Percentiles rank a stretch among this genome's conserved stretches.
Evolutionary conservation across 495 filamentous ascomycete genomes (phyloP).

Genomic region (Penicillium goetzii): DNA sequence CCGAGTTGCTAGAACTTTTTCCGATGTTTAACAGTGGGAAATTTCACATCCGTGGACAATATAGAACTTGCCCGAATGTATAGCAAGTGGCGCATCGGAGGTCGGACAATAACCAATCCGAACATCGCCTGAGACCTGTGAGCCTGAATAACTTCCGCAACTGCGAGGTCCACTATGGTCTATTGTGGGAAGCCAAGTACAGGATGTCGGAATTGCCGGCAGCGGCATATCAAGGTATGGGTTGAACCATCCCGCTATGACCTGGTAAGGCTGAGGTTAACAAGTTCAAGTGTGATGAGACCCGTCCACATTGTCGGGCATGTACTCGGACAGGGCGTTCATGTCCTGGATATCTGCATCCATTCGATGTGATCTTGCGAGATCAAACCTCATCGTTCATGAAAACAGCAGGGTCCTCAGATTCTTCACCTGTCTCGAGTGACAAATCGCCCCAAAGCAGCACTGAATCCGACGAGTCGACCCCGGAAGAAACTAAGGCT

Average conservation of each 20-base stretch:
- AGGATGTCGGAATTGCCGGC: conserved; percentile 68
- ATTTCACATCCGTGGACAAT: neutral
- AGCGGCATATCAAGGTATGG: conserved; percentile 61
- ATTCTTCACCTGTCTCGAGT: neutral
- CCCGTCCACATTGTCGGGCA: conserved; percentile 50
- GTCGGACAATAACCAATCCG: neutral
- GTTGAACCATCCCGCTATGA: neutral
- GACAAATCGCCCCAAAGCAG: conserved; percentile 3
- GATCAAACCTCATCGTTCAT: conserved; percentile 63
- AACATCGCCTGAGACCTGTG: neutral
- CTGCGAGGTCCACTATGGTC: conserved; percentile 54
- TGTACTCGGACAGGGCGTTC: conserved; percentile 50
- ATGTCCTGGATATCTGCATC: conserved; percentile 68
- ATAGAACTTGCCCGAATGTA: conserved; percentile 2
- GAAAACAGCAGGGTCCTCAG: neutral
- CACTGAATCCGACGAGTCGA: neutral
- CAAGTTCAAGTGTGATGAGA: conserved; percentile 52
- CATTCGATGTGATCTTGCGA: conserved; percentile 69
- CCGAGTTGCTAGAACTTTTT: neutral
- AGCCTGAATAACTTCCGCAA: neutral
- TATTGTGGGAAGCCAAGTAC: conserved; percentile 73
- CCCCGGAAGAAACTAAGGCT: neutral
- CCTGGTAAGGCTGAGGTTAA: conserved; percentile 3
- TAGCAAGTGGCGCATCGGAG: conserved; percentile 1
- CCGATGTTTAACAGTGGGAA: neutral